Conservation (phyloP, 2,329 filamentous ascomycete species). For the Hirsutella minnesotensis region DNA sequence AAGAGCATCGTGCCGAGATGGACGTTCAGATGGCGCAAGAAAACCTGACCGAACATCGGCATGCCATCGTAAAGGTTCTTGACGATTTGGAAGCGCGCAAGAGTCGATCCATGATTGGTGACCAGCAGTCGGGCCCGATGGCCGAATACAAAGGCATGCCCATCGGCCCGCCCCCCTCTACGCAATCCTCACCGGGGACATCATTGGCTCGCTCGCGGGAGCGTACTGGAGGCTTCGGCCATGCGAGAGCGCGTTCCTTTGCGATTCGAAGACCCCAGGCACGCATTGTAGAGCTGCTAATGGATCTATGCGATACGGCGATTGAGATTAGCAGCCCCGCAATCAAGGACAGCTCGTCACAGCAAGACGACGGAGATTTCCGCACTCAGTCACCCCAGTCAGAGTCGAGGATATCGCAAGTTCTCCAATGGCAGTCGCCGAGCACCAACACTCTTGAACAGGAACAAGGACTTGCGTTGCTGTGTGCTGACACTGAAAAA, state of each 20-base stretch:
- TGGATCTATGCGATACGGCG: constrained; percentile 92
- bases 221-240: constrained; percentile 66
- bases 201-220: constrained; percentile 62
- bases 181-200: constrained; percentile 58
- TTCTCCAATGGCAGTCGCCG: constrained; percentile 92
- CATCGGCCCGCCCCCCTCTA: constrained; percentile 66
- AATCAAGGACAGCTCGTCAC: constrained; percentile 69
- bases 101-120: constrained; percentile 48
- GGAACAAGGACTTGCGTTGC: constrained; percentile 73
- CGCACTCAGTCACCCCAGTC: constrained; percentile 93
- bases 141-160: constrained; percentile 81
- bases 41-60: constrained; percentile 79
- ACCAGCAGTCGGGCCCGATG: constrained; percentile 37
- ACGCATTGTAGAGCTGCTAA: constrained; percentile 84
- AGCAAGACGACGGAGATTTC: constrained; percentile 57
- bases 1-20: constrained; percentile 95
- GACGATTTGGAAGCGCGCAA: constrained; percentile 78
- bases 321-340: constrained; percentile 90
- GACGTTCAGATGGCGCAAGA: constrained; percentile 96
- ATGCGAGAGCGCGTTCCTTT: constrained; percentile 74
- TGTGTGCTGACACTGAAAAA: constrained; percentile 85
- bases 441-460: constrained; percentile 85
- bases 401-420: constrained; percentile 86
- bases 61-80: constrained; percentile 87
- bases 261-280: constrained; percentile 81